Conservation (phyloP, 148 eudicot species). For the Silene uniflora region DNA sequence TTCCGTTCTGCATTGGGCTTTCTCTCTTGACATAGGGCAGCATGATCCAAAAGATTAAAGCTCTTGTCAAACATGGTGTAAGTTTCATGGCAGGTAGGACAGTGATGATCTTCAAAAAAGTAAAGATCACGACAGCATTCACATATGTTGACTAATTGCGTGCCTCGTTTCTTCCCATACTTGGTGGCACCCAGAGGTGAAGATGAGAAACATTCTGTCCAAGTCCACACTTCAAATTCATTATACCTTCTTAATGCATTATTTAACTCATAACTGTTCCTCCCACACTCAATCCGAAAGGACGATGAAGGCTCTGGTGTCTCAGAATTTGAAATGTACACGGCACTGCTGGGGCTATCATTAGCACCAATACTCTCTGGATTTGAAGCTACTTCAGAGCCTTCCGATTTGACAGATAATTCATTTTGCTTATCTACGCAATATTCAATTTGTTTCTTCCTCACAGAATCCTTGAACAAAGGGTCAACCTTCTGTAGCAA, state of each 20-base stretch:
- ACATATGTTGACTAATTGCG: conserved; percentile 48
- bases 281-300: conserved; percentile 49
- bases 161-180: conserved; percentile 49
- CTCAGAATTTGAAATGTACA: conserved; percentile 31
- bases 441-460: conserved; percentile 29
- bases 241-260: conserved; percentile 45
- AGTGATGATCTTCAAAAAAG: conserved; percentile 48
- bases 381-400: conserved; percentile 27
- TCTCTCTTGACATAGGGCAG: conserved; percentile 41
- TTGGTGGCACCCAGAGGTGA: conserved; percentile 46
- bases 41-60: conserved; percentile 41
- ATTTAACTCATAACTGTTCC: conserved; percentile 40
- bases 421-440: conserved; percentile 18
- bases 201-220: conserved; percentile 59
- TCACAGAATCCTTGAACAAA: conserved; percentile 53
- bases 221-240: conserved; percentile 73
- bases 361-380: conserved; percentile 29
- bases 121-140: conserved; percentile 46
- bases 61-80: conserved; percentile 20
- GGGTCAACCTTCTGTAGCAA: conserved; percentile 61
- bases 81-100: conserved; percentile 52
- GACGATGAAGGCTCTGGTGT: conserved; percentile 43
- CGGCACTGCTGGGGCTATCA: conserved; percentile 40
- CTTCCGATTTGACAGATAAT: conserved; percentile 31
- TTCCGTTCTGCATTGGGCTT: conserved; percentile 29